Evolutionary conservation across 352 stramenopile genomes (phyloP).

Genomic region (Globisporangium alternatum): DNA sequence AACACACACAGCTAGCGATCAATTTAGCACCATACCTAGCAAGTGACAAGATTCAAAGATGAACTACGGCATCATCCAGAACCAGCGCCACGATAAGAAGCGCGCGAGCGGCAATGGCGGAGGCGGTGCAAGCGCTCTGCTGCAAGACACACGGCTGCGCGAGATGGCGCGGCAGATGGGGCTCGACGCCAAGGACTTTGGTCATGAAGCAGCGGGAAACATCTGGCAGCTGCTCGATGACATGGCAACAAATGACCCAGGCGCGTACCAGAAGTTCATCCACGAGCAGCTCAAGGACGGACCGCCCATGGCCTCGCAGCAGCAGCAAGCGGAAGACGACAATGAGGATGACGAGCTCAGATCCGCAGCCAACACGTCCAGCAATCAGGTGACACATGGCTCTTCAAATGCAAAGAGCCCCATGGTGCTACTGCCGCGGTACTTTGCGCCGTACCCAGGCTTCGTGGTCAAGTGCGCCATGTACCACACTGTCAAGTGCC

Average conservation of each 20-base stretch:
- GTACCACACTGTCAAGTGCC: constrained; percentile 49
- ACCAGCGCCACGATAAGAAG: constrained; percentile 43
- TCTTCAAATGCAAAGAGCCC: constrained; percentile 2
- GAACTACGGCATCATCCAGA: constrained; percentile 88
- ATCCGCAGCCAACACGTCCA: background rate
- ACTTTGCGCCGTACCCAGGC: constrained; percentile 64
- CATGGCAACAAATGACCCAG: constrained; percentile 65
- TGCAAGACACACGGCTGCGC: constrained; percentile 60
- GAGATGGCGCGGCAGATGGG: constrained; percentile 85
- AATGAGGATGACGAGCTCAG: background rate
- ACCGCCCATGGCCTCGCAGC: constrained; percentile 22
- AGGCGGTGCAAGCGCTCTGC: constrained; percentile 31
- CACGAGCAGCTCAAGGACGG: constrained; percentile 75
- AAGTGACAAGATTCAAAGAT: constrained; percentile 22
- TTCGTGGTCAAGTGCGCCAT: constrained; percentile 80
- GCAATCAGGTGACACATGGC: constrained; percentile 4
- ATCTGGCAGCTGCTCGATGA: constrained; percentile 78
- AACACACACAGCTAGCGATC: background rate
- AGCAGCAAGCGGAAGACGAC: background rate
- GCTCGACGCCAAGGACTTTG: constrained; percentile 62
- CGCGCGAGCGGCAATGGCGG: constrained; percentile 1
- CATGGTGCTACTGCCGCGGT: constrained; percentile 24
- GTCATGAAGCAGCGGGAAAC: constrained; percentile 55
- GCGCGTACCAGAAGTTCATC: constrained; percentile 77
- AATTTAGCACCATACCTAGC: background rate